phyloP scores from a whole-genome alignment of 208 protist genomes.

The Acanthamoeba quina region DNA sequence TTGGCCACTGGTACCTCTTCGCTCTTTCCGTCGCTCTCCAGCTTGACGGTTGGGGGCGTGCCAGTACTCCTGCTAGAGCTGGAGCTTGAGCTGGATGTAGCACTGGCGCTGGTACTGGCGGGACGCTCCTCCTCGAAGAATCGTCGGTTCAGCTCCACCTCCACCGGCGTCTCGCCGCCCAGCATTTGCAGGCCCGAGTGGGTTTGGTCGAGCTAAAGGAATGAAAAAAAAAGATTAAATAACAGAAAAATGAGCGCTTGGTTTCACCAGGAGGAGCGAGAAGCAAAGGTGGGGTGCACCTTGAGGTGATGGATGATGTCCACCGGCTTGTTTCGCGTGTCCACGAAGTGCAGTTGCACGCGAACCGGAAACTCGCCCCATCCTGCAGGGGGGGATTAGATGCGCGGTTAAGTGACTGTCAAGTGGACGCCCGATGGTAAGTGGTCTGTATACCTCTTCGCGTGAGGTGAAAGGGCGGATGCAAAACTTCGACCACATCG shows the following conservation, averaged over 20 bases:
- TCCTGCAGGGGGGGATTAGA: neutral
- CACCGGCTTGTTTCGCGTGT: slow-evolving; percentile 75
- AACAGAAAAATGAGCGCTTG: neutral
- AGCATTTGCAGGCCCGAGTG: slow-evolving; percentile 68
- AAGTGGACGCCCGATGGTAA: no score
- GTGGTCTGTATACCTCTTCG: neutral
- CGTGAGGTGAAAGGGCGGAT: slow-evolving; percentile 74
- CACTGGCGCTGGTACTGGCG: neutral
- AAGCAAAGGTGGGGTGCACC: neutral
- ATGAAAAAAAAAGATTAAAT: neutral
- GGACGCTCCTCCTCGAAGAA: slow-evolving; percentile 52
- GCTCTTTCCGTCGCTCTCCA: neutral
- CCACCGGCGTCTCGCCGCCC: slow-evolving; percentile 63
- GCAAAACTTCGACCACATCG: slow-evolving; percentile 77
- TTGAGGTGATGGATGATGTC: slow-evolving; percentile 70
- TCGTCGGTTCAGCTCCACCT: slow-evolving; percentile 17
- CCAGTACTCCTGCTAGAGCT: neutral
- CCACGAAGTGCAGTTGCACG: slow-evolving; percentile 78
- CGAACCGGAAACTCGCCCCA: slow-evolving; percentile 80
- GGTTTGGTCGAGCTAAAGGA: slow-evolving; percentile 53
- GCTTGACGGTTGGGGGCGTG: neutral
- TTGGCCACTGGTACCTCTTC: neutral
- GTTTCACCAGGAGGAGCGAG: no score
- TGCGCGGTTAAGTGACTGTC: no score
- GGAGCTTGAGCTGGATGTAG: neutral